Base-by-base conservation (phyloP, 139 green algal species). In the Picochlorum costavermella region DNA sequence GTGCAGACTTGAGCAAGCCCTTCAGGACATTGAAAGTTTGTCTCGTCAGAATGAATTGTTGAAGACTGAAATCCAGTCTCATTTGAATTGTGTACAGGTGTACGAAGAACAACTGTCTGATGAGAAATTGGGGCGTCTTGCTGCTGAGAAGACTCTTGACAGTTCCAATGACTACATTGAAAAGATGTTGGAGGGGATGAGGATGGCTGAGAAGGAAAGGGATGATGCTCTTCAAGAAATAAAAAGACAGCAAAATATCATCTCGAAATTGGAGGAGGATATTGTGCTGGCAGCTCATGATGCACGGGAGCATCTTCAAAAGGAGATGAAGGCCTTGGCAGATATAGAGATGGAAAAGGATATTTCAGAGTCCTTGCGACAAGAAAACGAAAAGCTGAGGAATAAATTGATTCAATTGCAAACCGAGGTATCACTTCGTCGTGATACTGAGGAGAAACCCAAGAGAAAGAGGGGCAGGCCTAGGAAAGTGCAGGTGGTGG, bases 301-400 rank as follows among this genome's bases (percentile, higher is more conserved):
- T 30, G 69, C 67, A 45, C 69, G 69, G 31, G 69, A 76, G 3
- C 36, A 55, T 43, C 30, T 73, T 23, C 69, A 76, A 33, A 61
- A 61, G 12, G 66, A 76, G 60, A 51, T 73, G 53, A 44, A 70
- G 45, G 63, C 63, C 17, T 36, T 76, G 55, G 63, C 23, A 28
- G 67, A 64, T 1, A 14, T 51, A 29, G 58, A 64, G 13, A 25
- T 17, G 20, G n/a, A 64, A 36, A 31, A 31, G 58, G 58, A 64
- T 25, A 23, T 40, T 40, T 40, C 33, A 40, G 33, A 6, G 33
- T 40, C 33, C 9, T 40, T 40, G 33, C 33, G 33, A 40, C 33
- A 40, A 40, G 16, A 23, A 53, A 53, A 53, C n/a, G 17, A 53
- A 53, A 53, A 53, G n/a, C n/a, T 53, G 46, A 8, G 46, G 46